Evolutionary conservation across 768 basidiomycete genomes (phyloP), one percentile per base, ranked within the genome.

Genomic region (Termitomyces sp.): DNA sequence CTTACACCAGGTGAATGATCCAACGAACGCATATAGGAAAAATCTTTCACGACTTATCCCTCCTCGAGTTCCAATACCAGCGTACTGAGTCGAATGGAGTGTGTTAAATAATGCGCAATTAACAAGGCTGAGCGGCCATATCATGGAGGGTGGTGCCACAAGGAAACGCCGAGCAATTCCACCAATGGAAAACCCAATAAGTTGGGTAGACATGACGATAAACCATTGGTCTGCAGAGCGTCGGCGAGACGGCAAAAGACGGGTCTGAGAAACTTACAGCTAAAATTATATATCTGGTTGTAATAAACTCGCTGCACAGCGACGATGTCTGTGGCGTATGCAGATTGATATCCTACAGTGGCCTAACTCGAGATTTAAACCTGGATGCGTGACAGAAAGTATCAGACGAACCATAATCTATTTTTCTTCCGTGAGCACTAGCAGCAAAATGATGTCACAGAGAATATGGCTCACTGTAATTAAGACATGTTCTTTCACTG

Each of bases 141-240:
- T 79, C 76, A 77, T 79, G 5, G 76, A 76, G 0, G 76, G 82
- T 3, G 88, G 88, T 9, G 79, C 76, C 3, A 90, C 88, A 10
- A 90, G 79, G 77, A 90, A 90, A 16, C 87, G 83, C 9, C 85
- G 79, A 3, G 80, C 79, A 38, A 89, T 71, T 14, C 90, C 89
- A 45, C 88, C 89, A 48, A 90, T 81, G 5, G 87, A 89, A 71
- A 89, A 90, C 2, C 90, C 88, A 45, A 90, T 88, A 55, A 88
- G 70, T 61, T 86, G 84, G 0, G 82, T 82, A 13, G 81, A 83
- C 68, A 89, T 79, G 18, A 89, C 85, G 1, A 89, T 72, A 58
- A 89, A 79, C 83, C 87, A 86, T 70, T 88, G 86, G 66, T 87
- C 86, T 76, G 57, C 51, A 65, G 49, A 44, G 35, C 28, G 28